Evolutionary conservation across 306 rosid genomes (phyloP).

Genomic region (Vigna hirtella): DNA sequence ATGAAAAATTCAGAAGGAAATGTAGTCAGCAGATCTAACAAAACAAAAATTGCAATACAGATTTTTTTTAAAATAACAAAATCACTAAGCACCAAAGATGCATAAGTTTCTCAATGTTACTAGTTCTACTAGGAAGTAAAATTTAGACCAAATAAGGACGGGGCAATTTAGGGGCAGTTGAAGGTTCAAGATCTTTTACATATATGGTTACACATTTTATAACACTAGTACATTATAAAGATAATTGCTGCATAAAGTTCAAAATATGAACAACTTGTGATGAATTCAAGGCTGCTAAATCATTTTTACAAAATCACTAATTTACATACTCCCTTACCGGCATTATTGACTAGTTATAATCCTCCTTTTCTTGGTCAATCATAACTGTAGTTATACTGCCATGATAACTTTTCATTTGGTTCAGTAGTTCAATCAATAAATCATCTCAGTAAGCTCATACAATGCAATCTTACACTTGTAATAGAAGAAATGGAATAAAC

Average conservation of each 20-base stretch:
- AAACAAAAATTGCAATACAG: slow-evolving; percentile 5
- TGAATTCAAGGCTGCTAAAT: slow-evolving; percentile 7
- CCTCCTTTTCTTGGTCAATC: slow-evolving; percentile 13
- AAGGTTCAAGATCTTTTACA: slow-evolving; percentile 23
- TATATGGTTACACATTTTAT: neutral
- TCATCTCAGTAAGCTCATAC: slow-evolving; percentile 8
- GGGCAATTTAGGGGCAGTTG: neutral
- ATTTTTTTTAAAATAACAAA: neutral
- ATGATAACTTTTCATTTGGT: neutral
- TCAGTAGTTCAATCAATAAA: neutral
- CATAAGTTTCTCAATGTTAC: neutral
- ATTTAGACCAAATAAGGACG: neutral
- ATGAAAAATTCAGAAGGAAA: neutral
- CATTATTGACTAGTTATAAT: neutral
- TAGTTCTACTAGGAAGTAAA: slow-evolving; percentile 7
- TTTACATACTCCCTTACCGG: slow-evolving; percentile 3
- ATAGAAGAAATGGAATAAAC: neutral
- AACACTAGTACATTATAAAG: slow-evolving; percentile 8
- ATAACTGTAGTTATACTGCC: neutral
- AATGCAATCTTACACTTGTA: slow-evolving; percentile 6
- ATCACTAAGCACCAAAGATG: slow-evolving; percentile 2
- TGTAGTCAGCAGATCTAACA: neutral
- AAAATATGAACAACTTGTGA: neutral
- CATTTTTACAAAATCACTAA: neutral
- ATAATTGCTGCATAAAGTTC: neutral